Conservation (phyloP, 768 basidiomycete species). For the Brasilioporus rufonigricans region DNA sequence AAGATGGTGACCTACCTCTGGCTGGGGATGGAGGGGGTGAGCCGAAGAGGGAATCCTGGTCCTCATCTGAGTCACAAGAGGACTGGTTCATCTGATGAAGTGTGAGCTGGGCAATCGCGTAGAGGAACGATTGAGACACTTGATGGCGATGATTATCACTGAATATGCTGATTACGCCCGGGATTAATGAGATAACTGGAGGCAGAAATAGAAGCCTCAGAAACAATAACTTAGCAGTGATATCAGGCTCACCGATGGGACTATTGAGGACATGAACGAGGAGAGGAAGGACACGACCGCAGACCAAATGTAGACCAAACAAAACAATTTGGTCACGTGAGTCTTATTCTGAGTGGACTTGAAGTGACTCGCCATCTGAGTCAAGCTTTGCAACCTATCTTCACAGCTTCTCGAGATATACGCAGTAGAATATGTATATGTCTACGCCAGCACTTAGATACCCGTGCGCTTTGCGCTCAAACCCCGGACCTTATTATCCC, state of each 20-base stretch:
- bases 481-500: no score
- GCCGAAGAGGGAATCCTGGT: constrained; percentile 77
- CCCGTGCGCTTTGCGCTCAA: not conserved
- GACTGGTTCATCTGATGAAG: constrained; percentile 20
- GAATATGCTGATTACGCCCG: not conserved
- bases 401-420: no score
- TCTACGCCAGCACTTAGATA: no score
- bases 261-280: not conserved
- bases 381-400: no score
- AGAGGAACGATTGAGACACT: constrained; percentile 18
- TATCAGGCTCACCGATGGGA: constrained; percentile 3
- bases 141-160: constrained; percentile 9
- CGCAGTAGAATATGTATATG: no score
- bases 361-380: no score
- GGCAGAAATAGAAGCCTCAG: not conserved
- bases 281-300: not conserved
- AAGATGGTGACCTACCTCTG: constrained; percentile 77
- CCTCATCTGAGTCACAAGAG: constrained; percentile 25
- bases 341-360: no score
- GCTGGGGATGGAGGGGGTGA: constrained; percentile 69
- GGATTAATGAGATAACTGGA: not conserved
- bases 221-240: not conserved
- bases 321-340: constrained; percentile 9
- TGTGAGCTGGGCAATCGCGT: constrained; percentile 14
- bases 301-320: not conserved